Base-by-base conservation (phyloP, 2,329 filamentous ascomycete species). In the Verticillium dahliae region DNA sequence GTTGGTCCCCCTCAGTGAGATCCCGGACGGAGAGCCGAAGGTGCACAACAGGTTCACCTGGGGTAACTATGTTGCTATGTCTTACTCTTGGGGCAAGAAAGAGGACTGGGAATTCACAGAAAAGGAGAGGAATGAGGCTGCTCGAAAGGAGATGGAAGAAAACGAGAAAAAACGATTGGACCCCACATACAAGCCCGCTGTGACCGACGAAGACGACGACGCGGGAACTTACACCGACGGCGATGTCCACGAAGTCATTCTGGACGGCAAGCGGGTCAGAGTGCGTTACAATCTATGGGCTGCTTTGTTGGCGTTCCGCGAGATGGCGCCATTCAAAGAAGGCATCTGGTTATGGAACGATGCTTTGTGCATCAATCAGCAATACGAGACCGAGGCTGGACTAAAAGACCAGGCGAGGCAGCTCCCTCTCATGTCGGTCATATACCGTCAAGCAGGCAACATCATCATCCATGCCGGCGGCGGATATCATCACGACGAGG, bases 331-430 rank as follows among this genome's bases (percentile, higher is more conserved):
- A 7, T 60, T 60, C 54, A 38, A 57, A 27, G 15, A 35, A 38
- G 59, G 59, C 14, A 35, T 50, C 1, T 37, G 34, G 37, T 4
- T 71, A n/a, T 71, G 69, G 69, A 66, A 70, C 4, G 69, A 71
- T 56, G 67, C 65, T 0, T 60, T 71, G 14, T 71, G 69, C 39
- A 66, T 71, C n/a, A 65, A 71, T n/a, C 65, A 67, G 57, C 50
- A 50, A n/a, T 65, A 69, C n/a, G 63, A 61, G 14, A 41, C 61
- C 11, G 69, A 71, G 56, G 64, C 35, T 13, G 35, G 35, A 9
- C 4, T 9, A 3, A 37, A 37, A 13, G 35, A 37, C 13, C 35
- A 65, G 56, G 65, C 64, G 35, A 60, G 63, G 13, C 68, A 70
- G 58, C 63, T 69, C 11, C 63, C 65, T 1, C 50, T 66, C 38